Conservation (phyloP, 2,329 filamentous ascomycete genomes). For the Pezicula radicicola region DNA sequence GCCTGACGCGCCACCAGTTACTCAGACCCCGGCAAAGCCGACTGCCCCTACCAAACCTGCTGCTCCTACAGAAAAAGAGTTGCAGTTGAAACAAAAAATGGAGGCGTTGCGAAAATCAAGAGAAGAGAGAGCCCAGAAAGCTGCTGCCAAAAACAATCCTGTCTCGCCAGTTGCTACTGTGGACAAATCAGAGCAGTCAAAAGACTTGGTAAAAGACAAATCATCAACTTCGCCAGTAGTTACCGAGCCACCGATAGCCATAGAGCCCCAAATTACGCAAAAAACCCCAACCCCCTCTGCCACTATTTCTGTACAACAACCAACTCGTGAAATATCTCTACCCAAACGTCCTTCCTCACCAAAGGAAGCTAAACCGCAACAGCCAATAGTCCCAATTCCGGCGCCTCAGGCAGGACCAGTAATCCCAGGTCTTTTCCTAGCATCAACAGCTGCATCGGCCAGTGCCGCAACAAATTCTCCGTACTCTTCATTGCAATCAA, state of each 20-base stretch:
- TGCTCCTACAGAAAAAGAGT: conserved; percentile 65
- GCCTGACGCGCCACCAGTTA: no score
- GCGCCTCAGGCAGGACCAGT: neutral
- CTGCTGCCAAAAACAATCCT: conserved; percentile 27
- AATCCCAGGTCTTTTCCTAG: conserved; percentile 26
- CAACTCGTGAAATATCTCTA: no score
- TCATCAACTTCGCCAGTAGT: neutral
- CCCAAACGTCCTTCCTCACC: no score
- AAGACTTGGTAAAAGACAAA: neutral
- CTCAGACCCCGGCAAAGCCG: neutral
- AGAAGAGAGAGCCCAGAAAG: conserved; percentile 38
- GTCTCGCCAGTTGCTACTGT: neutral
- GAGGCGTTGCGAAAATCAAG: conserved; percentile 66
- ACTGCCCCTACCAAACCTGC: conserved; percentile 14
- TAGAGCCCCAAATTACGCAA: no score
- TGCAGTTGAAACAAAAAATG: conserved; percentile 72
- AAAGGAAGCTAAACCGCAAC: neutral
- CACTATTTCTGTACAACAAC: no score
- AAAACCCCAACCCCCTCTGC: no score
- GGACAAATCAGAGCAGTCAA: neutral
- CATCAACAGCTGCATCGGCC: conserved; percentile 9
- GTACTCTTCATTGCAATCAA: conserved; percentile 6
- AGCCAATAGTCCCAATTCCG: neutral
- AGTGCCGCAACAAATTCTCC: conserved; percentile 5
- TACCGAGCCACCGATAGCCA: no score